These are phyloP conservation scores for Niveomyces coronatus DNA, from an alignment of 2,329 filamentous ascomycete genomes.

Conservation along the genomic window DNA sequence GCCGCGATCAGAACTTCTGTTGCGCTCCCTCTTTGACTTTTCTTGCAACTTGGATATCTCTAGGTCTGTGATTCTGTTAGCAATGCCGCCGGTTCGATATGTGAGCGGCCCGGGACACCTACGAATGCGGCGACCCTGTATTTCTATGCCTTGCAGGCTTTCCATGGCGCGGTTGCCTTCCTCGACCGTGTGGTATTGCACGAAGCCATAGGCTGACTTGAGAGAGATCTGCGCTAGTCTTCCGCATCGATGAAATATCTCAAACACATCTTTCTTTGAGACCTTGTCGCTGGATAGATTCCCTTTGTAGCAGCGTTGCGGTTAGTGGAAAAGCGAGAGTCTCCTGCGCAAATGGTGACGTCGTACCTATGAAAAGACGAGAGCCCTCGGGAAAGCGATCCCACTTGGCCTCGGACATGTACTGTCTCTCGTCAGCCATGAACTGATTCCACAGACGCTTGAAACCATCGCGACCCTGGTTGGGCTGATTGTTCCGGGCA, in stretches of 20 bases:
- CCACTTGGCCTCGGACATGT: slow-evolving; percentile 71
- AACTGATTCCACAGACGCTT: slow-evolving; percentile 65
- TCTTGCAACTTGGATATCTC: slow-evolving; percentile 86
- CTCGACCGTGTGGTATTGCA: slow-evolving; percentile 73
- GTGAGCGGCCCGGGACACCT: slow-evolving; percentile 30
- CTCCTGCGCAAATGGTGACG: slow-evolving; percentile 17
- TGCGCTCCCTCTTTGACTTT: slow-evolving; percentile 52
- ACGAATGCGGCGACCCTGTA: slow-evolving; percentile 92
- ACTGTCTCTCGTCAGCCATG: slow-evolving; percentile 59
- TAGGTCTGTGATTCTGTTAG: slow-evolving; percentile 50
- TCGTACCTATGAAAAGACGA: slow-evolving; percentile 69
- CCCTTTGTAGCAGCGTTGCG: slow-evolving; percentile 50
- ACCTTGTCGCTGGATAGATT: slow-evolving; percentile 90
- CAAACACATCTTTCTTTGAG: slow-evolving; percentile 87
- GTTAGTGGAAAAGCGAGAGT: slow-evolving; percentile 20
- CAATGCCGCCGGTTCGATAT: not conserved
- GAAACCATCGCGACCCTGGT: slow-evolving; percentile 32
- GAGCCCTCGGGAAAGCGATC: slow-evolving; percentile 70
- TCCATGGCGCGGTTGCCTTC: slow-evolving; percentile 69
- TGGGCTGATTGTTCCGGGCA: slow-evolving; percentile 23
- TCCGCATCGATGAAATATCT: slow-evolving; percentile 78
- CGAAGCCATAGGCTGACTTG: slow-evolving; percentile 94
- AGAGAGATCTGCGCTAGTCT: slow-evolving; percentile 89
- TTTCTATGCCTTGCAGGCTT: slow-evolving; percentile 66
- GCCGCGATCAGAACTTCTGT: slow-evolving; percentile 48